phyloP scores from a whole-genome alignment of 208 protist genomes.

The Leishmania major region DNA sequence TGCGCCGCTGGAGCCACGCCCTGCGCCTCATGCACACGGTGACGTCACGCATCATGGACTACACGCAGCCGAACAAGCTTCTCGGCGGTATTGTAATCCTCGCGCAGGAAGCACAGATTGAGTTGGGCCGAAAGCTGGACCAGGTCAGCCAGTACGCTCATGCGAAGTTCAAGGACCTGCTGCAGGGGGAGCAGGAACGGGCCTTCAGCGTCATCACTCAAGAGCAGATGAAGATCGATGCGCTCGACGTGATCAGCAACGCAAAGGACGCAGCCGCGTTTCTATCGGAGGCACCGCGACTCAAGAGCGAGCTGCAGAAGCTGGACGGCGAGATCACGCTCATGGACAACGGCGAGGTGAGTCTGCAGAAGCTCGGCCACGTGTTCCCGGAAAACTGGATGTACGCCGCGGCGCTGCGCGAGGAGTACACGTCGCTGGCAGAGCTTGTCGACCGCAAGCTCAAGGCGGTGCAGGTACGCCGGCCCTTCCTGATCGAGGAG shows the following conservation, averaged over 20 bases:
- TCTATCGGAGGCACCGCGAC: conserved; percentile 67
- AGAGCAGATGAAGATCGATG: conserved; percentile 72
- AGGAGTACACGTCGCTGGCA: conserved; percentile 93
- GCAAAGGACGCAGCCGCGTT: conserved; percentile 73
- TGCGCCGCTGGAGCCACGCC: conserved; percentile 70
- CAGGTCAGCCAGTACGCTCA: conserved; percentile 77
- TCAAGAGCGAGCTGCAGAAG: conserved; percentile 75
- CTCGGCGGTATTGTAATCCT: conserved; percentile 85
- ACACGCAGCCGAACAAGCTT: conserved; percentile 86
- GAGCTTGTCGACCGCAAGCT: conserved; percentile 94
- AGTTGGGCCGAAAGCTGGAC: conserved; percentile 83
- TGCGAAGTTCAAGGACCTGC: conserved; percentile 83
- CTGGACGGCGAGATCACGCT: conserved; percentile 56
- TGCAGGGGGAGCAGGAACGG: conserved; percentile 67
- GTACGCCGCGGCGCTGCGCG: conserved; percentile 83
- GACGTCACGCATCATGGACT: conserved; percentile 78
- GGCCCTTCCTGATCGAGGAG: conserved; percentile 65
- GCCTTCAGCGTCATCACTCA: conserved; percentile 57
- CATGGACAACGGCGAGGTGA: conserved; percentile 83
- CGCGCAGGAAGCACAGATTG: conserved; percentile 84
- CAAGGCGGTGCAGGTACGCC: conserved; percentile 82
- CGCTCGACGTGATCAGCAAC: conserved; percentile 90
- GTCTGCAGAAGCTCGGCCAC: conserved; percentile 89
- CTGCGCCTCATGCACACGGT: conserved; percentile 72
- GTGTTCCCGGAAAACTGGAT: conserved; percentile 94